These are phyloP conservation scores for Aureobasidium uvarum DNA, from an alignment of 2,329 filamentous ascomycete genomes.

Conservation along the genomic window DNA sequence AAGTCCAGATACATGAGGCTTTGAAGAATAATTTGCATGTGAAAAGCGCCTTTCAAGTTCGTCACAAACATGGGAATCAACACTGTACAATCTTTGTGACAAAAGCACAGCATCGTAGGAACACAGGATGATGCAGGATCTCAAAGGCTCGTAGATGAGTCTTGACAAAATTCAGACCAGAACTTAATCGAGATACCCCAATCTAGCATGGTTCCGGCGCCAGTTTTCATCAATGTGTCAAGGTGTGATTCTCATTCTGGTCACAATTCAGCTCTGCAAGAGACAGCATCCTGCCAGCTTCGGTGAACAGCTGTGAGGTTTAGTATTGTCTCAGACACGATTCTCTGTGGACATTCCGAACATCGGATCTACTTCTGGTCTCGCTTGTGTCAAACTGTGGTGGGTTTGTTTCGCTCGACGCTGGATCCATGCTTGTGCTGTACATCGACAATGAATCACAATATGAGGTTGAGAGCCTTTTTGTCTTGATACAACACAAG, in stretches of 20 bases:
- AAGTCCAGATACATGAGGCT: background rate
- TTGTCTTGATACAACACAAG: background rate
- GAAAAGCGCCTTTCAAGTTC: background rate
- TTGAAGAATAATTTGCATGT: background rate
- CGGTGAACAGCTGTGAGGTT: background rate
- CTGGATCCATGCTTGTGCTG: too few relatives aligned
- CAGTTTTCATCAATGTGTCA: too few relatives aligned
- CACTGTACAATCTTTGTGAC: background rate
- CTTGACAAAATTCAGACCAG: background rate
- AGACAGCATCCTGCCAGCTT: background rate
- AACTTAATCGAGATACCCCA: background rate
- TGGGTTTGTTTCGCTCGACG: background rate
- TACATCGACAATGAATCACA: background rate
- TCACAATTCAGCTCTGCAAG: background rate
- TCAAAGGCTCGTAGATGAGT: background rate
- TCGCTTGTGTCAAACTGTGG: background rate
- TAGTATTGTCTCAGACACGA: background rate
- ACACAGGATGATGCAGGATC: background rate
- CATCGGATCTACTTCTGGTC: background rate
- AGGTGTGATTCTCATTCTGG: too few relatives aligned
- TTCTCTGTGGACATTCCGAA: background rate
- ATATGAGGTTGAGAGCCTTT: background rate
- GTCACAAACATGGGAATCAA: background rate
- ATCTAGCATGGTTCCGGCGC: too few relatives aligned
- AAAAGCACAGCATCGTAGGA: constrained; percentile 1